Base-by-base conservation (phyloP, 768 basidiomycete species). In the Rhodosporidiobolus sp. region DNA sequence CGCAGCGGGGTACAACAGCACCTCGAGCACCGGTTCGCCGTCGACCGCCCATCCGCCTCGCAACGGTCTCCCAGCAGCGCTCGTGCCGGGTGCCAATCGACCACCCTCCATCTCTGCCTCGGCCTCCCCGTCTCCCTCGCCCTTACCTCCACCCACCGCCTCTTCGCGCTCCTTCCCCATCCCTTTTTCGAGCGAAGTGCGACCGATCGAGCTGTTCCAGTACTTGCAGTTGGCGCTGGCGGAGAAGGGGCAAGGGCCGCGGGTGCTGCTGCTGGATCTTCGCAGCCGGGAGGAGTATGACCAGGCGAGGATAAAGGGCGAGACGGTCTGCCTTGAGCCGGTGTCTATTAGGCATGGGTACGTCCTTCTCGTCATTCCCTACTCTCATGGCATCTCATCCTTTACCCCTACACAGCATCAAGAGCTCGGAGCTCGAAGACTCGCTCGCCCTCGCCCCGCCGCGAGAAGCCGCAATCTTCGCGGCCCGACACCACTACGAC, bases 401-500 rank as follows among this genome's bases (percentile, higher is more conserved):
- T 46, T 24, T 20, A 28, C 30, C 26, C 22, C 61, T 52, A 17
- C 68, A 22, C 77, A 95, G 92, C 54, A 83, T 92, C 70, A 87
- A 85, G 9, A 86, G 87, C 3, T 80, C 84, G 56, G 83, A 83
- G 35, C 85, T 98, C 17, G 93, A 95, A 80, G 85, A 89, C 70
- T 85, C 90, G 0, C 85, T 96, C 67, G 82, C 86, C 8, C 83
- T 91, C 46, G 87, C 86, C 0, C 91, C 94, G 3, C 83, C 85
- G 49, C 79, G 85, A 50, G 94, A 97, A 81, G 84, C 83, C 56
- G 84, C 84, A 4, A 83, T 90, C n/a, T 98, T 98, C 80, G 80
- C 83, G 53, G 90, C 92, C 71, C 90, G 95, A 52, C 87, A 93
- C 78, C 89, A 90, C 76, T 95, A 91, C 79, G 94, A 96, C 76